Evolutionary conservation across 495 filamentous ascomycete genomes (phyloP).

Genomic region (Jackrogersella multiformis): DNA sequence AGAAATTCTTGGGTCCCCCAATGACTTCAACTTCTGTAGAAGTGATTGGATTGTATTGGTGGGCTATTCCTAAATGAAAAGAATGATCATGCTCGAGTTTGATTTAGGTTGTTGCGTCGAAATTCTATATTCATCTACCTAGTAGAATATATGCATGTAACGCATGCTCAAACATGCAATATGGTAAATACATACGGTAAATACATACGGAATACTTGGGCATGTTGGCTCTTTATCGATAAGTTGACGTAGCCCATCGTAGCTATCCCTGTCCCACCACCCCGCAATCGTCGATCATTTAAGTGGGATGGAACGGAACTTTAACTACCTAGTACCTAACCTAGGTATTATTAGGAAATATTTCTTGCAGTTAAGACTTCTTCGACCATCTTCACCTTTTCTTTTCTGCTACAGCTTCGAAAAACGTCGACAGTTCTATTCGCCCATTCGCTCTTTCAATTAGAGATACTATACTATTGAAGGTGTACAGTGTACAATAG

Average conservation of each 20-base stretch:
- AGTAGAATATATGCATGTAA: no score
- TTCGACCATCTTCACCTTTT: background rate
- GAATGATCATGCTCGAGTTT: no score
- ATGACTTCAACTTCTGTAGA: no score
- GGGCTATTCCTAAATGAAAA: no score
- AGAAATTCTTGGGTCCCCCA: no score
- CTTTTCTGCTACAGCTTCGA: background rate
- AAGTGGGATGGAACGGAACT: conserved; percentile 1
- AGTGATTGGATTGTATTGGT: no score
- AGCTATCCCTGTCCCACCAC: conserved; percentile 23
- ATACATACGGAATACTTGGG: no score
- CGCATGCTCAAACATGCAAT: background rate
- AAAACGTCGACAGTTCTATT: background rate
- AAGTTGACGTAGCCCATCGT: background rate
- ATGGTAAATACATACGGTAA: no score
- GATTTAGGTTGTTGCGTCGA: no score
- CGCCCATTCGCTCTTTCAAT: background rate
- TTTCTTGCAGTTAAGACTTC: background rate
- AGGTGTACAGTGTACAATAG: background rate
- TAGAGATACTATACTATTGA: background rate
- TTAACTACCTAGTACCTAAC: background rate
- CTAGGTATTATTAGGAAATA: background rate
- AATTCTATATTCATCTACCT: no score
- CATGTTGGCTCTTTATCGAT: no score
- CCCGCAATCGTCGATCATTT: conserved; percentile 24